A percentile compares a stretch with the other conserved stretches of the same genome.
phyloP scores from a whole-genome alignment of 495 filamentous ascomycete genomes.

The Penicillium egyptiacum region DNA sequence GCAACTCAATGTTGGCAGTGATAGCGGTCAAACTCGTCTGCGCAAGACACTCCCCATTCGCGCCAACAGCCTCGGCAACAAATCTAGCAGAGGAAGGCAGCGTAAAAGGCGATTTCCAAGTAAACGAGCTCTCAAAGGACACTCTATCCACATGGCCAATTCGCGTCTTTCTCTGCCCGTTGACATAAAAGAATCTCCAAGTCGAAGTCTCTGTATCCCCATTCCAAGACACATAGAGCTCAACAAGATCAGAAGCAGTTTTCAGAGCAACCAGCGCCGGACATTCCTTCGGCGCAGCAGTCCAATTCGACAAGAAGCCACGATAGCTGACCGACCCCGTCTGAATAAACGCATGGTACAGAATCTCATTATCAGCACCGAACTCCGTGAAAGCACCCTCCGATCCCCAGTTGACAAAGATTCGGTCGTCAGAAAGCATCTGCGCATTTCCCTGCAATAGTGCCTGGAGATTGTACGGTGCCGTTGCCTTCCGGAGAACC shows the following conservation, averaged over 20 bases:
- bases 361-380: constrained; percentile 38
- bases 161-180: neutral
- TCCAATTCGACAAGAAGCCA: constrained; percentile 24
- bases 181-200: constrained; percentile 31
- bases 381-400: constrained; percentile 49
- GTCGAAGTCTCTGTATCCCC: constrained; percentile 36
- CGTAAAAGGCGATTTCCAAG: neutral
- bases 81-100: neutral
- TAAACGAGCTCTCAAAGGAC: neutral
- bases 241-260: neutral
- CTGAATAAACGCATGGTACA: constrained; percentile 31
- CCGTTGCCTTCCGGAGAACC: constrained; percentile 15
- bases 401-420: constrained; percentile 52
- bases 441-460: constrained; percentile 52
- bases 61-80: neutral
- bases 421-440: constrained; percentile 46
- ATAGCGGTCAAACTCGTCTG: neutral
- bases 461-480: constrained; percentile 28
- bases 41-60: neutral
- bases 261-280: constrained; percentile 2
- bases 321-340: constrained; percentile 20
- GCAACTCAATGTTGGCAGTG: neutral
- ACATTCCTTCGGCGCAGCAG: constrained; percentile 3
- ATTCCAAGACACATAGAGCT: constrained; percentile 36
- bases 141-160: neutral